phyloP scores from a whole-genome alignment of 306 rosid species.

The Rosa rugosa region DNA sequence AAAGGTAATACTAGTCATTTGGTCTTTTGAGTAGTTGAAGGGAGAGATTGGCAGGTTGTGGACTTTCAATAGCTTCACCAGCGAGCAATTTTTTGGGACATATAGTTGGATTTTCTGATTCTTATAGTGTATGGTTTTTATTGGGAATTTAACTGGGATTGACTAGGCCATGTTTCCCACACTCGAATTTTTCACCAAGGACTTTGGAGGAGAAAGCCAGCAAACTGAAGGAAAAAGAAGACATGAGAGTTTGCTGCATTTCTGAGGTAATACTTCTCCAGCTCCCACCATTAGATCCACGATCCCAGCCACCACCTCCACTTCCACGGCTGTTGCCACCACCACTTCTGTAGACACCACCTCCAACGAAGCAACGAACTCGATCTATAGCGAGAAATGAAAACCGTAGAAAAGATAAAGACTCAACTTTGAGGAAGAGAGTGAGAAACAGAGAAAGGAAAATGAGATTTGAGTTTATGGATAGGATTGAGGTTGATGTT shows the following conservation, averaged over 20 bases:
- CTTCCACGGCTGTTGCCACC: too few relatives aligned
- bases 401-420: too few relatives aligned
- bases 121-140: slow-evolving; percentile 28
- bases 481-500: too few relatives aligned
- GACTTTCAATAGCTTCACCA: slow-evolving; percentile 4
- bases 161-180: slow-evolving; percentile 18
- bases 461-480: too few relatives aligned
- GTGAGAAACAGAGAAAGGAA: too few relatives aligned
- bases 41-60: slow-evolving; percentile 9
- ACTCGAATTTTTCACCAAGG: slow-evolving; percentile 6
- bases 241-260: background rate
- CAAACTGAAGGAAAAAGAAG: background rate
- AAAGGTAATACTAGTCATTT: background rate
- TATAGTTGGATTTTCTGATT: slow-evolving; percentile 18
- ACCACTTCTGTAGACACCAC: too few relatives aligned
- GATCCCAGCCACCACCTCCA: too few relatives aligned
- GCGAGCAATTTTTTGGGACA: slow-evolving; percentile 14
- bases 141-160: slow-evolving; percentile 15
- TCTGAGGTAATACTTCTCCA: background rate
- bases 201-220: background rate
- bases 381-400: too few relatives aligned
- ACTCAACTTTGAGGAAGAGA: too few relatives aligned
- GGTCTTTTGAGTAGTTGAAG: background rate
- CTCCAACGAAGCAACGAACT: too few relatives aligned
- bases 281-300: too few relatives aligned